phyloP scores from a whole-genome alignment of 306 rosid species.

The Medicago ruthenica region DNA sequence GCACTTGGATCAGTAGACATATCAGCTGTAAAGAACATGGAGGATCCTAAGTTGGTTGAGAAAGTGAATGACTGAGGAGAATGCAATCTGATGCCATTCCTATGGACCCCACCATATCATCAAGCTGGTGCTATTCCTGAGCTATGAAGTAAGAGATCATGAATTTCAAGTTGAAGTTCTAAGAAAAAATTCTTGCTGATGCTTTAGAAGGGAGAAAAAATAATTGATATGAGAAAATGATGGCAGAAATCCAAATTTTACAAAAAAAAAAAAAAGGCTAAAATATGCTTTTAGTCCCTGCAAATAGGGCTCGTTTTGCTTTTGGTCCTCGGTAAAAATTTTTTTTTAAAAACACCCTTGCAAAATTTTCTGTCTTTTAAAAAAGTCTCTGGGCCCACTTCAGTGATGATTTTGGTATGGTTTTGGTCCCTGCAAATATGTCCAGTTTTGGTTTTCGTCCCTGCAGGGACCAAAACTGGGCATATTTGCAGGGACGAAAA shows the following conservation, averaged over 20 bases:
- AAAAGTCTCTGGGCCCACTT: too few species aligned
- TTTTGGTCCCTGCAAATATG: too few species aligned
- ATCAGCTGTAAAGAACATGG: slow-evolving; percentile 50
- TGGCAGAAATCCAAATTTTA: slow-evolving; percentile 33
- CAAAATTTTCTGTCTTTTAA: too few species aligned
- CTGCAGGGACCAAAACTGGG: too few species aligned
- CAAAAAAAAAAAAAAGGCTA: slow-evolving; percentile 14
- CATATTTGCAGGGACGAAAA: too few species aligned
- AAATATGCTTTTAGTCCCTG: too few species aligned
- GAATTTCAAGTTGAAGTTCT: slow-evolving; percentile 8
- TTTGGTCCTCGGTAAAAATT: too few species aligned
- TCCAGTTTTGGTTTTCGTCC: too few species aligned
- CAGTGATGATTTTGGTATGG: too few species aligned
- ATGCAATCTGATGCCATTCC: slow-evolving; percentile 26
- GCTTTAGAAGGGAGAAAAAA: slow-evolving; percentile 33
- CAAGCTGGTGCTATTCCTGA: slow-evolving; percentile 29
- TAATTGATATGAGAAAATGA: slow-evolving; percentile 15
- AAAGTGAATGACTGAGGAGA: slow-evolving; percentile 46
- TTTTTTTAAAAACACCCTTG: too few species aligned
- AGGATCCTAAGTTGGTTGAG: slow-evolving; percentile 44
- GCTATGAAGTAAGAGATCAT: slow-evolving; percentile 26
- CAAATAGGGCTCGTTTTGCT: too few species aligned
- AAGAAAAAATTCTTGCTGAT: slow-evolving; percentile 34
- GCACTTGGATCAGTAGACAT: slow-evolving; percentile 56
- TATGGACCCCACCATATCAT: not conserved